These are phyloP conservation scores for Sclerotinia sclerotiorum DNA, from an alignment of 2,329 filamentous ascomycete genomes.

Conservation along the genomic window DNA sequence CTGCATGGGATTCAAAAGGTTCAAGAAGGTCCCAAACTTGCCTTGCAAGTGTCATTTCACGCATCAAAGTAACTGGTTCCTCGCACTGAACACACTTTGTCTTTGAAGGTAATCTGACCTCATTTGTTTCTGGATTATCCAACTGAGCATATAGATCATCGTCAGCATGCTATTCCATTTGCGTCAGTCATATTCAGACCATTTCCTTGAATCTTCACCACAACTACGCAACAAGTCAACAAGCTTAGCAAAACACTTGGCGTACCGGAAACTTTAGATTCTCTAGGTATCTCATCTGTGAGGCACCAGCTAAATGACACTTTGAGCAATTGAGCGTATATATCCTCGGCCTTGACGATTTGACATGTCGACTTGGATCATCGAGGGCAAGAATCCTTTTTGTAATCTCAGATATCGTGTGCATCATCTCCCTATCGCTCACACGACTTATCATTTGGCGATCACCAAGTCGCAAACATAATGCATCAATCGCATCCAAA, in stretches of 20 bases:
- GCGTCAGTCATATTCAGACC: conserved; percentile 11
- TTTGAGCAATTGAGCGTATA: conserved; percentile 43
- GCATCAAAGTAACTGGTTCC: conserved; percentile 41
- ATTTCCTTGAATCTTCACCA: not conserved
- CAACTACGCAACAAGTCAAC: not conserved
- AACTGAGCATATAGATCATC: conserved; percentile 27
- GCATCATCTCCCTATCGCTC: conserved; percentile 44
- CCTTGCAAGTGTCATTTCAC: conserved; percentile 43
- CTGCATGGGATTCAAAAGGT: conserved; percentile 42
- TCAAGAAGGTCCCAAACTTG: conserved; percentile 44
- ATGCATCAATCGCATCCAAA: conserved; percentile 43
- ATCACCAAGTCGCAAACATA: conserved; percentile 41
- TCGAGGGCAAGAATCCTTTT: conserved; percentile 42
- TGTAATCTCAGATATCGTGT: conserved; percentile 42
- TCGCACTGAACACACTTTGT: conserved; percentile 42
- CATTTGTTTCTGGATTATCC: conserved; percentile 28
- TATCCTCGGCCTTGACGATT: conserved; percentile 39
- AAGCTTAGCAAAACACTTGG: conserved; percentile 13
- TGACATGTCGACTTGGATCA: conserved; percentile 41
- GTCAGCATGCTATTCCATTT: conserved; percentile 20
- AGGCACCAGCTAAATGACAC: conserved; percentile 43
- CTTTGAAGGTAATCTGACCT: conserved; percentile 35
- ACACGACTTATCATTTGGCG: conserved; percentile 43
- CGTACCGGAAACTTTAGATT: conserved; percentile 39
- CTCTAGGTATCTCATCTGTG: conserved; percentile 40